Conservation (phyloP, 2,329 filamentous ascomycete genomes). For the Pestalotiopsis sp. region DNA sequence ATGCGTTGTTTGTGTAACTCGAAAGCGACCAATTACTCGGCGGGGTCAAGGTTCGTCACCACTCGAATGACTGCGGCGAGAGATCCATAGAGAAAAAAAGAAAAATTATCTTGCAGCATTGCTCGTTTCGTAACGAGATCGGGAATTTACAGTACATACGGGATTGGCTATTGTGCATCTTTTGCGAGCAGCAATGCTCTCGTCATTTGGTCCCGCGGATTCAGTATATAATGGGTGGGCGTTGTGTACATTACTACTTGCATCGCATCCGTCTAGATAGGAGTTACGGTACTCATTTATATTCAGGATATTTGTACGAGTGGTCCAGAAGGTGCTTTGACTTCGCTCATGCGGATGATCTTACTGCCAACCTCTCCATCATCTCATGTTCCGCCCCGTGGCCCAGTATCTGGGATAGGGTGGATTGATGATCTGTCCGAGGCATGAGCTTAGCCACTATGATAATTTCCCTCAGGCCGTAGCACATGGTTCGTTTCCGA, state of each 20-base stretch:
- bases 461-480: too few relatives aligned
- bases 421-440: too few relatives aligned
- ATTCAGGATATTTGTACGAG: background rate
- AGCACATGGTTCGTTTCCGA: too few relatives aligned
- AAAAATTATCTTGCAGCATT: background rate
- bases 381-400: background rate
- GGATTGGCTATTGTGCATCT: background rate
- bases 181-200: background rate
- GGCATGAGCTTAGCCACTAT: too few relatives aligned
- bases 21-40: background rate
- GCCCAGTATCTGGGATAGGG: too few relatives aligned
- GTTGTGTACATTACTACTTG: background rate
- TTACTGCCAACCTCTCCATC: background rate
- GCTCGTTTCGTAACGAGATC: background rate
- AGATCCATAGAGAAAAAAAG: background rate
- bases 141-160: background rate
- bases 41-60: background rate
- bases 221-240: background rate
- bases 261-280: background rate
- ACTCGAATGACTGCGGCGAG: background rate
- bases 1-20: background rate
- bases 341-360: background rate
- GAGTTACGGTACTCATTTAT: background rate
- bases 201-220: background rate
- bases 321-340: background rate